Evolutionary conservation across 768 basidiomycete species (phyloP), one percentile per base, ranked within the genome.

Genomic region (Arthromyces matolae): DNA sequence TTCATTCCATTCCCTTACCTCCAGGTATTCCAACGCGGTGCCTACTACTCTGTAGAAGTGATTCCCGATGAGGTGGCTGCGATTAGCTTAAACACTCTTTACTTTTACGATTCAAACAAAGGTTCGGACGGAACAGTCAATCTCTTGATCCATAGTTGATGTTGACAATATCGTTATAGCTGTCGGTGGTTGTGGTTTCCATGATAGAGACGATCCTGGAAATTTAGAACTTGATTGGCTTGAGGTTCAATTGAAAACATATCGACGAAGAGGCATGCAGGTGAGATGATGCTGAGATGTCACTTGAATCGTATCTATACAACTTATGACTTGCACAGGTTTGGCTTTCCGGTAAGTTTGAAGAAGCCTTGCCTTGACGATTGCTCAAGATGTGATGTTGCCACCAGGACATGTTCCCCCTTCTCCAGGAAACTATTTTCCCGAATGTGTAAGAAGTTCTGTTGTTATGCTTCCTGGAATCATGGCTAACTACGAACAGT

Each of bases 191-290:
- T 93, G 91, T 60, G 68, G 69, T 46, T 81, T 73, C 57, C 67
- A 65, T 33, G 79, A 81, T 27, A 73, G 70, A 16, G 75, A 80
- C 24, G 91, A 95, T 63, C 88, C 93, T n/a, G 93, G 93, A 38
- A 90, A 90, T 54, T 72, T 91, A 20, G 75, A 96, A 60, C 75
- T 94, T 55, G 87, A 91, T 64, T 96, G 93, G 93, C 73, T 96
- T 10, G 89, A 90, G 50, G 89, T 89, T 2, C 91, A 93, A 64
- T 71, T 96, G 16, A 68, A 79, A 39, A 68, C 65, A 47, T 92
- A 84, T 63, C 73, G 87, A 49, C 64, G 76, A 3, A 71, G 86
- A 46, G 79, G 79, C 28, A 85, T 93, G 80, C 83, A 90, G 74
- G 87, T 84, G 59, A 43, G 77, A n/a, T 56, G 28, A n/a, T 24